Evolutionary conservation across 352 stramenopile species (phyloP).

Genomic region (Poterioochromonas sp.): DNA sequence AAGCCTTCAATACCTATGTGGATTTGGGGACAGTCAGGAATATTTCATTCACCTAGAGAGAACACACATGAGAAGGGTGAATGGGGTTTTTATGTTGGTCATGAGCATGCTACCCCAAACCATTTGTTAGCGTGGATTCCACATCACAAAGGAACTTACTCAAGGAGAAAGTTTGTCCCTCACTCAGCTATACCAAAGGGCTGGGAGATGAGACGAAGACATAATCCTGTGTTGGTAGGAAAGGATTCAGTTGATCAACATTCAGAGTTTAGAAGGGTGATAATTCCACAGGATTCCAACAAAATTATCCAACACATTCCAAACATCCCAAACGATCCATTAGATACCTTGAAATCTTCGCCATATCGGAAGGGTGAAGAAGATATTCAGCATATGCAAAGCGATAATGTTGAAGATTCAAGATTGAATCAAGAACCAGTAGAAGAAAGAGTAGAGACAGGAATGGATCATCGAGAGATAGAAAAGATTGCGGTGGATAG

Average conservation of each 20-base stretch:
- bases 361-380: constrained; percentile 10
- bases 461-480: too few relatives aligned
- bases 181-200: constrained; percentile 10
- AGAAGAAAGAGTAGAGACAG: too few relatives aligned
- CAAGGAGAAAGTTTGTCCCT: constrained; percentile 11
- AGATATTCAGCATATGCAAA: constrained; percentile 15
- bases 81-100: constrained; percentile 25
- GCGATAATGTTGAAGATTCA: constrained; percentile 14
- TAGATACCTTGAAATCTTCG: constrained; percentile 5
- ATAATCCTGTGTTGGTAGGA: constrained; percentile 8
- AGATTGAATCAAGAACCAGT: constrained; percentile 8
- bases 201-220: constrained; percentile 8
- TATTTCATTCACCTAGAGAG: constrained; percentile 17
- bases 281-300: constrained; percentile 13
- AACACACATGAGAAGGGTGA: constrained; percentile 12
- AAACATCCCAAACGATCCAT: constrained; percentile 13
- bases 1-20: not conserved
- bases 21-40: not conserved
- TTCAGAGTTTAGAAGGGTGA: constrained; percentile 13
- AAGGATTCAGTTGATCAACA: constrained; percentile 8
- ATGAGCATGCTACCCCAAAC: constrained; percentile 10
- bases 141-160: constrained; percentile 14
- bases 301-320: constrained; percentile 15
- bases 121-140: constrained; percentile 7
- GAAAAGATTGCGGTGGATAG: too few relatives aligned